A percentile compares a stretch with the other conserved stretches of the same genome.
Evolutionary conservation across 306 rosid genomes (phyloP).

Genomic region (Ormosia emarginata): DNA sequence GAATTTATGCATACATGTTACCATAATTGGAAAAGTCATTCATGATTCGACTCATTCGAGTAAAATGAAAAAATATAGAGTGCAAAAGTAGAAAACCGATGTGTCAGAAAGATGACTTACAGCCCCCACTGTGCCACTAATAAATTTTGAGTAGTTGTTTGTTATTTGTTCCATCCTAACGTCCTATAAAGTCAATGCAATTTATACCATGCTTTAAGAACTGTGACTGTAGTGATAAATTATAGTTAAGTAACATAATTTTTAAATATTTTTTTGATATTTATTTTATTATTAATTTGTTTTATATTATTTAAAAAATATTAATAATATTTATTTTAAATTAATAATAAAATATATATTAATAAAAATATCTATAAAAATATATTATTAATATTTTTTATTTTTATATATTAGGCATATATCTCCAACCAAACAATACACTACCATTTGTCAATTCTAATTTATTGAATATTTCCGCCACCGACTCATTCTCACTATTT

Average conservation of each 20-base stretch:
- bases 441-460: neutral
- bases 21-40: too few relatives aligned
- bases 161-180: constrained; percentile 23
- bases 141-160: constrained; percentile 47
- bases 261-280: too few relatives aligned
- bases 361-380: too few relatives aligned
- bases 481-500: neutral
- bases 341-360: too few relatives aligned
- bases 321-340: too few relatives aligned
- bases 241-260: too few relatives aligned
- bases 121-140: constrained; percentile 25
- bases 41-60: too few relatives aligned
- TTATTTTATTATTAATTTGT: too few relatives aligned
- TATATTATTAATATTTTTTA: too few relatives aligned
- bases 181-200: neutral
- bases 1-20: too few relatives aligned
- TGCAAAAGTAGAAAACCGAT: neutral
- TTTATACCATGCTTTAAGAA: neutral
- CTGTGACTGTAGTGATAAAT: neutral
- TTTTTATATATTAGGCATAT: neutral
- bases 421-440: neutral
- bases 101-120: constrained; percentile 5
- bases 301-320: too few relatives aligned
- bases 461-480: neutral
- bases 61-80: too few relatives aligned